Evolutionary conservation across 805 yeast genomes (phyloP), one percentile per base, ranked within the genome.

Genomic region (Pichia gijzeniarum): DNA sequence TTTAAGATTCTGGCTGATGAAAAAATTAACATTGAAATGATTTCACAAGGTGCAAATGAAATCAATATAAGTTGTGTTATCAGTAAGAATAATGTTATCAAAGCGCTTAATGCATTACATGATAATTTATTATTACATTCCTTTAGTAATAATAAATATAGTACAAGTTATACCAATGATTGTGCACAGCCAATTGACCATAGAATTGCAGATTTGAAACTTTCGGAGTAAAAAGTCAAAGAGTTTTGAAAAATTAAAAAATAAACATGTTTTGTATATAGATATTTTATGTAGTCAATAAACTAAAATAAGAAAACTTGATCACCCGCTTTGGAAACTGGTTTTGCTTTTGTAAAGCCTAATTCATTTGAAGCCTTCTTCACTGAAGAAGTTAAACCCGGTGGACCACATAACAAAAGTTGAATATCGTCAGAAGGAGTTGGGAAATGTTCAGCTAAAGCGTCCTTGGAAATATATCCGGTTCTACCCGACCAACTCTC

Each of bases 11-110:
- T 93, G 54, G 97, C 98, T 7, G 90, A 86, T 59, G 95, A 91
- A 58, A 77, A 78, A 38, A 84, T 93, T 61, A 93, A 93, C 67
- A 88, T 93, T 56, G 99, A 93, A 67, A 93, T 93, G 99, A 93
- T 93, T 67, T 79, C 89, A 47, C 99, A 93, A 73, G 99, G 99
- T 57, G 96, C 98, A 17, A 91, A 91, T 60, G 99, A 93, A 68
- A 93, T 93, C 60, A 93, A 93, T 64, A 93, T 93, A 43, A 46
- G 48, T 30, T 95, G 97, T 53, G 99, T 93, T 43, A 88, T 93
- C 50, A 85, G 85, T 52, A 88, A 85, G 53, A 68, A 70, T 45
- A 93, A 93, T 59, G 81, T 95, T 13, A 68, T 87, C 27, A 85
- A 85, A 62, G 98, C 98, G 4, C 72, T 93, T 53, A 80, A 80